Conservation (phyloP, 768 basidiomycete species). For the Tulasnella sp. region DNA sequence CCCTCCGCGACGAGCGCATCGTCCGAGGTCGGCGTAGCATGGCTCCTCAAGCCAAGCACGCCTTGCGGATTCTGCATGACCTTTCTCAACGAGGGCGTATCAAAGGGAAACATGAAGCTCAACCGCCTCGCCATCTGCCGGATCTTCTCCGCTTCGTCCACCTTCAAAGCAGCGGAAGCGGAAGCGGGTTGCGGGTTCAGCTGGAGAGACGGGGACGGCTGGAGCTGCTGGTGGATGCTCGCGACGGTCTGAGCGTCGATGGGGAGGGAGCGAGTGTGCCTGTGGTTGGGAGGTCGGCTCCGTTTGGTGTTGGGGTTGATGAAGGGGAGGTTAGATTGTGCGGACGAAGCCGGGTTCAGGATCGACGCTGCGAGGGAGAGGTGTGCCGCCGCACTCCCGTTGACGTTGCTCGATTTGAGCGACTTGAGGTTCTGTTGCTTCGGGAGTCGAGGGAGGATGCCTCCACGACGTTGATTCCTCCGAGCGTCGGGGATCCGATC, state of each 20-base stretch:
- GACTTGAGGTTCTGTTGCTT: not conserved
- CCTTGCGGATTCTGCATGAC: constrained; percentile 3
- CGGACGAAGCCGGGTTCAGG: not conserved
- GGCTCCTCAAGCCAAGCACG: not conserved
- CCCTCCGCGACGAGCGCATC: constrained; percentile 8
- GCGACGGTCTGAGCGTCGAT: not conserved
- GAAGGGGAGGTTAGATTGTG: not conserved
- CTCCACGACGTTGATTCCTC: constrained; percentile 1
- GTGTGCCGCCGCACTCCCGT: not conserved
- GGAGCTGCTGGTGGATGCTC: not conserved
- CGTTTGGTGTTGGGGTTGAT: not conserved
- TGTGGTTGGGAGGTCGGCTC: not conserved
- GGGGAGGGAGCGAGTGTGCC: constrained; percentile 7
- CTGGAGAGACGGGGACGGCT: no score
- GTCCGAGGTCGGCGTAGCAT: constrained; percentile 1
- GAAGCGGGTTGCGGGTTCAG: not conserved
- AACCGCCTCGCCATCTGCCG: constrained; percentile 5
- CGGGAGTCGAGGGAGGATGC: not conserved
- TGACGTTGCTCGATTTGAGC: not conserved
- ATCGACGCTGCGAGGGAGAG: not conserved
- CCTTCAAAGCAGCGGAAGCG: not conserved
- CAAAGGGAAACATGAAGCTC: constrained; percentile 6
- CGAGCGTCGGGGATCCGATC: not conserved
- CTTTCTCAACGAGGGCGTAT: not conserved
- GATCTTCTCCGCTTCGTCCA: not conserved